Evolutionary conservation across 1,139 yeast genomes (phyloP).

Genomic region (Yamadazyma spencermartinsiae): DNA sequence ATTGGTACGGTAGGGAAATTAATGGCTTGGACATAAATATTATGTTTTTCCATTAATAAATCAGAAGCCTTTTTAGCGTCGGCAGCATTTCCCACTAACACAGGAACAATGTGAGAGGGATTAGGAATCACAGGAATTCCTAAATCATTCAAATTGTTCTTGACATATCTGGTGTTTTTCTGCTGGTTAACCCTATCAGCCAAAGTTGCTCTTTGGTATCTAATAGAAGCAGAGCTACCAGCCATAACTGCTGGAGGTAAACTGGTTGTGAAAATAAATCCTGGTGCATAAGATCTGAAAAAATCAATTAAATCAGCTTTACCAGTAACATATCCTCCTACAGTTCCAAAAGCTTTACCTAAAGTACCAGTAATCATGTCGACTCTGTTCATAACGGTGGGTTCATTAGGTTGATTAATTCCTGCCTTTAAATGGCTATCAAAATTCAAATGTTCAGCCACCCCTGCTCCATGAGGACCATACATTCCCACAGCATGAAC

Average conservation of each 20-base stretch:
- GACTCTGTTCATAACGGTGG: conserved; percentile 80
- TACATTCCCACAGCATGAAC: conserved; percentile 99
- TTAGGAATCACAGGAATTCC: conserved; percentile 97
- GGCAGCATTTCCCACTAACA: conserved; percentile 90
- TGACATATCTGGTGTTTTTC: conserved; percentile 80
- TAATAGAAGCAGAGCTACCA: conserved; percentile 84
- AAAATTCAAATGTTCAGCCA: conserved; percentile 93
- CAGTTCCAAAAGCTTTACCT: conserved; percentile 95
- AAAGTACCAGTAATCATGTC: conserved; percentile 97
- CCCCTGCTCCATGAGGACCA: conserved; percentile 99
- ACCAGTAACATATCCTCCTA: conserved; percentile 97
- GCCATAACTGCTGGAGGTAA: conserved; percentile 98
- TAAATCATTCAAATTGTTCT: conserved; percentile 60
- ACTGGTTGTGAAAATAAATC: conserved; percentile 93
- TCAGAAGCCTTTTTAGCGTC: conserved; percentile 92
- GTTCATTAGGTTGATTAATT: conserved; percentile 45
- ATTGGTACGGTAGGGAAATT: conserved; percentile 97
- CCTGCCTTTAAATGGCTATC: conserved; percentile 75
- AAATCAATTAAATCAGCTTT: conserved; percentile 83
- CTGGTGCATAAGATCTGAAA: conserved; percentile 96
- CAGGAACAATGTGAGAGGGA: conserved; percentile 96
- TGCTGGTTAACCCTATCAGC: conserved; percentile 84
- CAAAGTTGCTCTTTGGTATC: conserved; percentile 78
- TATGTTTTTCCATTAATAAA: conserved; percentile 75
- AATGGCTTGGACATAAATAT: conserved; percentile 95